Evolutionary conservation across 2,329 filamentous ascomycete species (phyloP), one percentile per base, ranked within the genome.

Genomic region (Decorospora gaudefroyi): DNA sequence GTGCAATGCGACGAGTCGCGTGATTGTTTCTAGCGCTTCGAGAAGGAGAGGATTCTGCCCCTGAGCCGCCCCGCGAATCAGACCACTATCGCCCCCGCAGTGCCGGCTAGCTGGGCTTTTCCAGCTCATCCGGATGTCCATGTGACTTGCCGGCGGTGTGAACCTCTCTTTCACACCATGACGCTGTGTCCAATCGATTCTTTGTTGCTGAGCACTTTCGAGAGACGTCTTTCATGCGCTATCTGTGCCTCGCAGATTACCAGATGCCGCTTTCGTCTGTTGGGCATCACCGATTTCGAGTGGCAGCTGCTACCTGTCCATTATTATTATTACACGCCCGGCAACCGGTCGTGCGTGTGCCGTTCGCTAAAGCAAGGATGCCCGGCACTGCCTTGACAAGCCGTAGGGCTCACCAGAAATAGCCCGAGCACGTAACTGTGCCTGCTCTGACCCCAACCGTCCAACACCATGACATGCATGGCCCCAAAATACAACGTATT

Each of bases 81-180:
- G 27, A 34, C 39, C 46, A 51, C 45, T 6, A 11, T n/a, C 36
- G 44, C 48, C 51, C 53, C 56, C 57, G 55, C 58, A 58, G 27
- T 42, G 31, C 33, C 48, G 40, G 32, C 27, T 31, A 31, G 29
- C 27, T 40, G 29, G 30, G 18, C 44, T 40, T 53, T 30, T 31
- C 49, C 34, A 30, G 18, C 30, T 38, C 26, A 11, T 40, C 45
- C 40, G 23, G 29, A 32, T 39, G 51, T 57, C 62, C 63, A 65
- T 61, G 61, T 67, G 63, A 61, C 54, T 51, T 57, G 51, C 37
- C 46, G 53, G 65, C 66, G 64, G 66, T 68, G 64, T 68, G 63
- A 57, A 44, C 44, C 21, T 30, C 32, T 16, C 17, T 19, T 28
- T 16, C 42, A 42, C 41, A 21, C 47, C 40, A 10, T 42, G 25